Evolutionary conservation across 192 early-diverging fungal species (phyloP).

Genomic region (Geranomyces variabilis): DNA sequence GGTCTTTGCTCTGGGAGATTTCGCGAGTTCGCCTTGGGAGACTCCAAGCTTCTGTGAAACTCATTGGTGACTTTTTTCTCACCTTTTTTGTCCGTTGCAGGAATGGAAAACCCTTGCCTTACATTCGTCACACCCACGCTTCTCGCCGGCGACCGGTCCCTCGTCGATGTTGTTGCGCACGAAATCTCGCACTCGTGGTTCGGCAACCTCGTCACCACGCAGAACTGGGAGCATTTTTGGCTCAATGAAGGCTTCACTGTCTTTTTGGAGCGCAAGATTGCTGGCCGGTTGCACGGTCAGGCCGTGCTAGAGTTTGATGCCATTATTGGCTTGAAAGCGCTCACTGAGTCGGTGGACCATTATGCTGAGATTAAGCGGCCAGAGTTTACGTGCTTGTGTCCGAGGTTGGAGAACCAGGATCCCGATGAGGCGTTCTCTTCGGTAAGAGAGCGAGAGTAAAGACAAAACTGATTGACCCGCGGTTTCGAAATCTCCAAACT

Average conservation of each 20-base stretch:
- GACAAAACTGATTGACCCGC: too few species aligned
- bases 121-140: conserved; percentile 98
- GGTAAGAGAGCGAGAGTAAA: too few species aligned
- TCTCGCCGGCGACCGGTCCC: conserved; percentile 89
- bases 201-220: conserved; percentile 51
- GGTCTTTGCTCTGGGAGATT: not conserved
- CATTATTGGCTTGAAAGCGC: conserved; percentile 78
- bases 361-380: conserved; percentile 42
- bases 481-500: not conserved
- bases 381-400: conserved; percentile 62
- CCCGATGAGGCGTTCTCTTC: conserved; percentile 70
- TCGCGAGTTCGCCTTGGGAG: too few species aligned
- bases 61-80: conserved; percentile 59
- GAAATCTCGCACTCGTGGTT: conserved; percentile 91
- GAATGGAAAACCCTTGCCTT: conserved; percentile 97
- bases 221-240: conserved; percentile 52
- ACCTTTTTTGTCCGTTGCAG: conserved; percentile 71
- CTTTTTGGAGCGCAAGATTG: conserved; percentile 91
- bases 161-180: conserved; percentile 95
- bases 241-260: conserved; percentile 97
- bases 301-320: conserved; percentile 78
- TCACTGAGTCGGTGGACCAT: conserved; percentile 62
- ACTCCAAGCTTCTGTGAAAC: too few species aligned
- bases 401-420: conserved; percentile 74
- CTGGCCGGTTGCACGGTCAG: conserved; percentile 74